Evolutionary conservation across 2,329 filamentous ascomycete genomes (phyloP).

Genomic region (Claviceps lovelessii): DNA sequence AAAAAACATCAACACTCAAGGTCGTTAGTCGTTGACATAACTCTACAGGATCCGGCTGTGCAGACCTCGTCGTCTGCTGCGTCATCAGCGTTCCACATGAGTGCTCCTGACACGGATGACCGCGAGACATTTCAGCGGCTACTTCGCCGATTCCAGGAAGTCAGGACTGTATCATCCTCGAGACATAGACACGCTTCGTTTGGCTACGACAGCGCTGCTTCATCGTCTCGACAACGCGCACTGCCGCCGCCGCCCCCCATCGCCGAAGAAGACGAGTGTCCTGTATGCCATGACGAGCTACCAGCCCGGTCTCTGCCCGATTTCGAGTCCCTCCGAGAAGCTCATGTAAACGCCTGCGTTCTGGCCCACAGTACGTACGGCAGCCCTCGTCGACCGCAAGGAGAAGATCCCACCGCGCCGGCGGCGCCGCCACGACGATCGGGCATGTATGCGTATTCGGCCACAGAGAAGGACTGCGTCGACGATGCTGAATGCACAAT

Average conservation of each 20-base stretch:
- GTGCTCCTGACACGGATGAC: constrained; percentile 17
- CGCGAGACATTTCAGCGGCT: constrained; percentile 18
- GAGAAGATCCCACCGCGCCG: constrained; percentile 10
- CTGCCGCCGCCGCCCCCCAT: constrained; percentile 34
- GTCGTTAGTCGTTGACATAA: neutral
- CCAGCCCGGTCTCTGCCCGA: constrained; percentile 41
- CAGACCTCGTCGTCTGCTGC: constrained; percentile 9
- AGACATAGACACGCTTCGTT: constrained; percentile 18
- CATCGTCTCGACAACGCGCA: constrained; percentile 25
- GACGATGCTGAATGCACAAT: constrained; percentile 54
- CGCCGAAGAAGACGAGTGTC: constrained; percentile 65
- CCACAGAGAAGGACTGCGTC: constrained; percentile 55
- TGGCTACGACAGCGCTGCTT: constrained; percentile 13
- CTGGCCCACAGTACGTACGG: constrained; percentile 37
- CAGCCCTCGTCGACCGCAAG: constrained; percentile 16
- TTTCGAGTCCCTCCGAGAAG: constrained; percentile 39
- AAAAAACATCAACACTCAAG: neutral
- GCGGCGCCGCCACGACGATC: constrained; percentile 31
- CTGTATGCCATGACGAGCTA: constrained; percentile 59
- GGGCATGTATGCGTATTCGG: constrained; percentile 48
- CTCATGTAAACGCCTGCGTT: constrained; percentile 46
- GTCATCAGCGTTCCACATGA: constrained; percentile 15
- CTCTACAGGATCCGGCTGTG: constrained; percentile 8
- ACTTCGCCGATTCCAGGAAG: constrained; percentile 13
- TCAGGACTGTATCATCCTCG: constrained; percentile 4